Evolutionary conservation across 768 basidiomycete species (phyloP), one percentile per base, ranked within the genome.

Genomic region (Amanita thiersii): DNA sequence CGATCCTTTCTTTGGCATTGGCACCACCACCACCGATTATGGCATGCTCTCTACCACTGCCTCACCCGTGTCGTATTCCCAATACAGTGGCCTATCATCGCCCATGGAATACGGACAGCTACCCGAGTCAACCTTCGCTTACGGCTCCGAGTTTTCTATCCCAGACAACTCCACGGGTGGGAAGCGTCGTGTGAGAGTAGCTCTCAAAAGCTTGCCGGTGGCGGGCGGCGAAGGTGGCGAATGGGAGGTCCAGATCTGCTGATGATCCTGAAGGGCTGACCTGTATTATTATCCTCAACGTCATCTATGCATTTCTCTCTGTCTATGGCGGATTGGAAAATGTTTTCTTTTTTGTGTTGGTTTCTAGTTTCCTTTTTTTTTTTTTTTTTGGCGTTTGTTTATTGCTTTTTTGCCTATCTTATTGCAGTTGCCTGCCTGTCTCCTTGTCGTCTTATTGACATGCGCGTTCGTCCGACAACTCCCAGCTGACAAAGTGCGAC

Each of bases 171-270:
- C 50, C 39, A 52, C 46, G 14, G 61, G 58, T 39, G 61, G 61
- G 29, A 72, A 68, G 52, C 70, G 75, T 28, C 70, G 81, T 28
- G 79, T 81, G 47, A 70, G 79, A 48, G 79, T 82, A 37, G 77
- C 81, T 20, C 62, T 84, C 47, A 81, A 77, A 60, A 77, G 72
- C 51, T 61, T 79, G 60, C 80, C 81, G 1, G 66, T 66, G 15
- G 60, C 70, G 21, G 79, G 78, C 34, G 71, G 72, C 47, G 78
- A 81, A 56, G 79, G 79, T 35, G 82, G 81, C 47, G 82, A 84
- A 63, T 85, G 83, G 82, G 82, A 86, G 57, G 80, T 86, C 34
- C 75, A 81, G 55, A 64, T 84, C 39, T 82, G 79, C 58, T 83
- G 62, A 66, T 46, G 10, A 26, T 21, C 20, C 9, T 5, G 25